Conservation (phyloP, 371 early-diverging fungal species). For the Lichtheimia corymbifera region DNA sequence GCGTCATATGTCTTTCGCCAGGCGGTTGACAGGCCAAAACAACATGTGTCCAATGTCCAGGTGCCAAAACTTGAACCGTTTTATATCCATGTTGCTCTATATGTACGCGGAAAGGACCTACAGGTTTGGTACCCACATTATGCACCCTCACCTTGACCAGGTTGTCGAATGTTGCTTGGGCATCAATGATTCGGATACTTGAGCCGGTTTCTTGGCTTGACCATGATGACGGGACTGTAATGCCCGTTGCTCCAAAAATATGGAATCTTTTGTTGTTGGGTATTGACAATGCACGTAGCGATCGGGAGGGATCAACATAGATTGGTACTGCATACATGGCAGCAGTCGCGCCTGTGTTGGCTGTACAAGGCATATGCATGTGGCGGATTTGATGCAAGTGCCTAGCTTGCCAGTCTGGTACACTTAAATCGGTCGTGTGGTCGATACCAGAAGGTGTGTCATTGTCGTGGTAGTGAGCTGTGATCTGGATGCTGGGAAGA, state of each 20-base stretch:
- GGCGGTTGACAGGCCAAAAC: no score
- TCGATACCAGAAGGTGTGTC: neutral
- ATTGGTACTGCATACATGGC: slow-evolving; percentile 19
- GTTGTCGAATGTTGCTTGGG: neutral
- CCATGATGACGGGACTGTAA: neutral
- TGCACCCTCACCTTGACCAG: neutral
- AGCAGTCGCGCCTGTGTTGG: slow-evolving; percentile 5
- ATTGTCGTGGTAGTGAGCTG: slow-evolving; percentile 24
- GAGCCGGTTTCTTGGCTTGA: neutral
- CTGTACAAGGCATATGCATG: slow-evolving; percentile 4
- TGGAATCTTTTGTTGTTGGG: slow-evolving; percentile 6
- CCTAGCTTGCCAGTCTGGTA: neutral
- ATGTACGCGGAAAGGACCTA: neutral
- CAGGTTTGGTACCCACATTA: neutral
- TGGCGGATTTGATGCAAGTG: slow-evolving; percentile 12
- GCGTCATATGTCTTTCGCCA: no score
- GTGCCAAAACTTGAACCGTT: no score
- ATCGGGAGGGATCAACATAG: slow-evolving; percentile 22
- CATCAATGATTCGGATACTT: neutral
- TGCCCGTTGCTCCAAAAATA: slow-evolving; percentile 1
- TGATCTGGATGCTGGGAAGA: slow-evolving; percentile 7
- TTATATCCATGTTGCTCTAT: neutral
- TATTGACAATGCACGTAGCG: slow-evolving; percentile 6
- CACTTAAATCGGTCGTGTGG: neutral
- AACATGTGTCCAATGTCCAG: no score